Evolutionary conservation across 257 asterid species (phyloP).

Genomic region (Rubia yunnanensis): DNA sequence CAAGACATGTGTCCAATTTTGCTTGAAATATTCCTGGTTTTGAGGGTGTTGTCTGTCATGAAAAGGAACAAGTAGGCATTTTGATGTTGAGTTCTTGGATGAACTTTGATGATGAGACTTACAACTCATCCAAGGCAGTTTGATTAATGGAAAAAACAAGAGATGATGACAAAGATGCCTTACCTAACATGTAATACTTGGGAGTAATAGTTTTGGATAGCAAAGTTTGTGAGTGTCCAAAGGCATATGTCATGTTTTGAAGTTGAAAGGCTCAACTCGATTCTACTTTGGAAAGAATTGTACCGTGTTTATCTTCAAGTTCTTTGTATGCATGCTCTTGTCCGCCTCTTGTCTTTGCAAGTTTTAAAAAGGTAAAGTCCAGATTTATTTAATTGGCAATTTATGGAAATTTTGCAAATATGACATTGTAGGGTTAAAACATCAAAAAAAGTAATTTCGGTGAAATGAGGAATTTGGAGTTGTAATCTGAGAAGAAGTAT

Average conservation of each 20-base stretch:
- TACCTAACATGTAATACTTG: neutral
- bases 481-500: no score
- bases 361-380: no score
- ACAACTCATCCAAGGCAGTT: neutral
- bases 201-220: neutral
- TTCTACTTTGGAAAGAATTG: neutral
- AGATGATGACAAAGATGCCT: conserved; percentile 7
- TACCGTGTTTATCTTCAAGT: neutral
- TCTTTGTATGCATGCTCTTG: neutral
- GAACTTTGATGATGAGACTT: conserved; percentile 1
- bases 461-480: no score
- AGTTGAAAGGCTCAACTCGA: conserved; percentile 4
- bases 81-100: neutral
- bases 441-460: no score
- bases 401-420: no score
- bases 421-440: no score
- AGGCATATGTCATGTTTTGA: conserved; percentile 6
- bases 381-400: no score
- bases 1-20: neutral
- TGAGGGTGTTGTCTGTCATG: neutral
- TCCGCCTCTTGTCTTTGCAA: neutral
- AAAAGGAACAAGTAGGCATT: neutral
- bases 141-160: neutral
- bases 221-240: neutral
- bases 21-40: neutral